phyloP scores from a whole-genome alignment of 2,329 filamentous ascomycete genomes.

The Paecilomyces fulvus region DNA sequence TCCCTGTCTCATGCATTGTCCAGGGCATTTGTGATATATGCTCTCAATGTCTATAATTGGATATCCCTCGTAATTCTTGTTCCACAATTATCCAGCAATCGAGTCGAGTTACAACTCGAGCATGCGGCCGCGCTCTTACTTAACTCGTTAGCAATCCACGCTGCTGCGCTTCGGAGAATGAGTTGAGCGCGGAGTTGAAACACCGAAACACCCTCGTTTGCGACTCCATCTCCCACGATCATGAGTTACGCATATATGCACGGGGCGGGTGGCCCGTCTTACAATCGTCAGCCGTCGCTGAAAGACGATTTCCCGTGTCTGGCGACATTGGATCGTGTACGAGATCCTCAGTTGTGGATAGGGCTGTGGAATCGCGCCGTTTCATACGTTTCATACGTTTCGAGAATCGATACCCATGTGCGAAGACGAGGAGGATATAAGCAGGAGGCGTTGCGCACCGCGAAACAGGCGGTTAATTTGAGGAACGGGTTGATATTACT shows the following conservation, averaged over 20 bases:
- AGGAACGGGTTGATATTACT: slow-evolving; percentile 59
- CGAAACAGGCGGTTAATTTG: slow-evolving; percentile 30
- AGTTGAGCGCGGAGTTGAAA: not conserved
- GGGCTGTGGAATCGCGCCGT: slow-evolving; percentile 6
- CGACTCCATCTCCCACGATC: slow-evolving; percentile 7
- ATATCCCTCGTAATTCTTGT: not conserved
- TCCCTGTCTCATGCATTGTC: not conserved
- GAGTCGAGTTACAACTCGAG: not conserved
- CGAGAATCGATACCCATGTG: slow-evolving; percentile 4
- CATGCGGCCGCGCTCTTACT: not conserved
- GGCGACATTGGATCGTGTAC: slow-evolving; percentile 4
- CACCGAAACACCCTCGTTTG: not conserved
- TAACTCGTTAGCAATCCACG: not conserved
- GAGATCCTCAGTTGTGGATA: slow-evolving; percentile 16
- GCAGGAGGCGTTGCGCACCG: slow-evolving; percentile 7
- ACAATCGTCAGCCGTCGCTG: not conserved
- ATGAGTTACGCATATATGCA: slow-evolving; percentile 30
- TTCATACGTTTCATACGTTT: slow-evolving; percentile 4
- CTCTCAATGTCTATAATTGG: not conserved
- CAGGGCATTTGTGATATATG: not conserved
- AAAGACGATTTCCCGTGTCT: slow-evolving; percentile 4
- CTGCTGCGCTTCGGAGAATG: not conserved
- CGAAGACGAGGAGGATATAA: slow-evolving; percentile 9
- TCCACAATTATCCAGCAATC: not conserved
- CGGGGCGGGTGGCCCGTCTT: slow-evolving; percentile 11